Evolutionary conservation across 1,284 basidiomycete genomes (phyloP).

Genomic region (Cryptococcus deneoformans): DNA sequence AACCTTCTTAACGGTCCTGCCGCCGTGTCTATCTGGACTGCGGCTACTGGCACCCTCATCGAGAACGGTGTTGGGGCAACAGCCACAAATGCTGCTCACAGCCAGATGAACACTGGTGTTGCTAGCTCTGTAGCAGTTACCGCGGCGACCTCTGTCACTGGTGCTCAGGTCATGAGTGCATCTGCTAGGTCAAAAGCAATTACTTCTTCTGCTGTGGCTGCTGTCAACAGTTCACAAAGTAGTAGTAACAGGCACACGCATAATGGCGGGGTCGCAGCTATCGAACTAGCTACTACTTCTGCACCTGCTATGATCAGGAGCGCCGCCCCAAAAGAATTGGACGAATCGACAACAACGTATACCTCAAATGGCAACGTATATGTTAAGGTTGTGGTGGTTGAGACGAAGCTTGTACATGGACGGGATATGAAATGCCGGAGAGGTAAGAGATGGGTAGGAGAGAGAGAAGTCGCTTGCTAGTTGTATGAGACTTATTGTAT

Average conservation of each 20-base stretch:
- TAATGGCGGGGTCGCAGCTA: neutral
- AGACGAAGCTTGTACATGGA: neutral
- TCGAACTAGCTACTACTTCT: neutral
- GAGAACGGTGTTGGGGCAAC: neutral
- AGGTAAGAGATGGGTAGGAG: slow-evolving; percentile 2
- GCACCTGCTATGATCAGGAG: neutral
- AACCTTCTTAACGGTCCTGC: slow-evolving; percentile 1
- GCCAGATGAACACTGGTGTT: no score
- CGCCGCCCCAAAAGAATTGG: neutral
- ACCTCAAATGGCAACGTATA: neutral
- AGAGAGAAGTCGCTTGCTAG: neutral
- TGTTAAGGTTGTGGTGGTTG: neutral
- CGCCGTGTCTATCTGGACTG: neutral
- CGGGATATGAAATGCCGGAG: neutral
- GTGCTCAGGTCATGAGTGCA: no score
- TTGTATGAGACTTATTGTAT: neutral
- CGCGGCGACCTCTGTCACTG: no score
- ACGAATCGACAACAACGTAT: neutral
- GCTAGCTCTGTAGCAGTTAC: no score
- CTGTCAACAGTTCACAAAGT: neutral
- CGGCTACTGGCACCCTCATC: neutral
- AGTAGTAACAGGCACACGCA: neutral
- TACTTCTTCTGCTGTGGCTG: neutral
- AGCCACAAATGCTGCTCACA: neutral
- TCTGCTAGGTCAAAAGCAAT: no score